Evolutionary conservation across 441 rosid species (phyloP).

Genomic region (Erodium moschatum): DNA sequence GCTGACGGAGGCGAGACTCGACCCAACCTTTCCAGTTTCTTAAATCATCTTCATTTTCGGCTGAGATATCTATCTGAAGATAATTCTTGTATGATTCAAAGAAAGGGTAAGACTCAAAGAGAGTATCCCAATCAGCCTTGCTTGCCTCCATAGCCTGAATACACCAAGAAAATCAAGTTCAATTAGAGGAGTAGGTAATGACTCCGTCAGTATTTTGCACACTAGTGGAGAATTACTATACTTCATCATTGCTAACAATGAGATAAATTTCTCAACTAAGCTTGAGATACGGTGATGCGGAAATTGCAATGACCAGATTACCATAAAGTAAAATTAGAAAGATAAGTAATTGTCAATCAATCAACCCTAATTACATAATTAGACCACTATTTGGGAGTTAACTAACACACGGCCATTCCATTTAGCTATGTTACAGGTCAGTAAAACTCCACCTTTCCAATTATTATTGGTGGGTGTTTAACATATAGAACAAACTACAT

Average conservation of each 20-base stretch:
- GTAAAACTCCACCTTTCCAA: not conserved
- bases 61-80: slow-evolving; percentile 70
- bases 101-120: slow-evolving; percentile 78
- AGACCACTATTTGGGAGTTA: not conserved
- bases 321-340: too few relatives aligned
- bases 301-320: too few relatives aligned
- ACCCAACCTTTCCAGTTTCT: slow-evolving; percentile 99
- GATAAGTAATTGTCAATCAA: not conserved
- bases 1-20: slow-evolving; percentile 91
- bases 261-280: not conserved
- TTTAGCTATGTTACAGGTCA: not conserved
- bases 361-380: not conserved
- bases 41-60: slow-evolving; percentile 77
- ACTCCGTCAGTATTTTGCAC: not conserved
- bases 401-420: not conserved
- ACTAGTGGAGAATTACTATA: not conserved
- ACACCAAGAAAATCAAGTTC: slow-evolving; percentile 20
- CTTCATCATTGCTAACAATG: not conserved
- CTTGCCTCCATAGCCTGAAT: slow-evolving; percentile 81
- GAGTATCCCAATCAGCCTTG: slow-evolving; percentile 79
- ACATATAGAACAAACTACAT: not conserved
- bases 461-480: not conserved
- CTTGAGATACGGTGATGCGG: too few relatives aligned
- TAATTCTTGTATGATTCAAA: slow-evolving; percentile 90
- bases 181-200: slow-evolving; percentile 12